Conservation (phyloP, 371 early-diverging fungal genomes). For the Rhizopus microsporus region DNA sequence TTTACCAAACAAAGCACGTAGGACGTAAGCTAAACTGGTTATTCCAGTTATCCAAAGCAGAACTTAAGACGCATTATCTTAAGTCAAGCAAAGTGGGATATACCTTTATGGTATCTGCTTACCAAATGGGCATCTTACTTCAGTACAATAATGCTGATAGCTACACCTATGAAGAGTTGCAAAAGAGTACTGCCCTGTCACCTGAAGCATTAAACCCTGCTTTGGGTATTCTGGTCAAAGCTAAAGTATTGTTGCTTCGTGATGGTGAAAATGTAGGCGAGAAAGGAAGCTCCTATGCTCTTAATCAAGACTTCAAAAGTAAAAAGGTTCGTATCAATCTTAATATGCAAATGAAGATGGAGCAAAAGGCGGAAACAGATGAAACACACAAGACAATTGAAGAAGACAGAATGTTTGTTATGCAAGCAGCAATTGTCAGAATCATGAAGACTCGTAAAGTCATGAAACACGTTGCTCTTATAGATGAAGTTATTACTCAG, state of each 20-base stretch:
- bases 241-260: conserved; percentile 68
- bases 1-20: conserved; percentile 80
- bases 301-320: conserved; percentile 88
- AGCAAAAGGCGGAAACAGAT: conserved; percentile 84
- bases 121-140: conserved; percentile 89
- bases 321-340: conserved; percentile 87
- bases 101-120: conserved; percentile 80
- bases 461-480: conserved; percentile 83
- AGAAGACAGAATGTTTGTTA: conserved; percentile 85
- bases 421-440: conserved; percentile 96
- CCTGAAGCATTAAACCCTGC: conserved; percentile 69
- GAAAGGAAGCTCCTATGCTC: conserved; percentile 55
- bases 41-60: conserved; percentile 88
- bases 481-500: conserved; percentile 89
- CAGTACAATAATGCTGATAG: conserved; percentile 74
- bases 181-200: conserved; percentile 68
- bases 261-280: conserved; percentile 59
- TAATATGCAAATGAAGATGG: conserved; percentile 78
- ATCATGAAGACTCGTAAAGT: conserved; percentile 96
- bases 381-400: conserved; percentile 89
- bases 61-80: conserved; percentile 81
- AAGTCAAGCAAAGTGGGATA: conserved; percentile 71
- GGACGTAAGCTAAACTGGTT: conserved; percentile 91
- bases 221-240: conserved; percentile 78
- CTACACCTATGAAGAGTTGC: conserved; percentile 69